Base-by-base conservation (phyloP, 2,329 filamentous ascomycete species). In the Xylariaceae sp. region DNA sequence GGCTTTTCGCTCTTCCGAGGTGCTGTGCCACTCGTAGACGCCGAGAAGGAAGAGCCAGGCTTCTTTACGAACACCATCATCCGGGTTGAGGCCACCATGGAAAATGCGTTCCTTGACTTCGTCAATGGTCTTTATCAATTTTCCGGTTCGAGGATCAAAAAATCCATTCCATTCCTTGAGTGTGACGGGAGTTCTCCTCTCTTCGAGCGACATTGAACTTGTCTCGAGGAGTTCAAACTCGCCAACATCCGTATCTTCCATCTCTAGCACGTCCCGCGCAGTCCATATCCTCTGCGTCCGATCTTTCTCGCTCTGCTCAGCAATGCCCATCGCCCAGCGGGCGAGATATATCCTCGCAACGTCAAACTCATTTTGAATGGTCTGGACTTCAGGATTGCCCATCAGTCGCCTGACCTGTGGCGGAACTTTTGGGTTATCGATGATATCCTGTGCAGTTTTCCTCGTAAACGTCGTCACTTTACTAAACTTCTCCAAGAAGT, bases 21-120 rank as follows among this genome's bases (percentile, higher is more conserved):
- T 90, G 67, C 90, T 95, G 59, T 96, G 84, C 95, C 95, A 99
- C 2, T 92, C 86, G 62, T 95, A 88, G 0, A 99, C 87, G 1
- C 89, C 94, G 0, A 99, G 78, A 14, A 99, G 71, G 69, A 95
- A 99, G 1, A 96, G 77, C 94, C 94, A 99, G 0, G 92, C 94
- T 67, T 97, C 91, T 69, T 97, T 97, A 42, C 95, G 79, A 4
- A 96, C 91, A 0, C 91, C 91, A 60, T 97, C 92, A 14, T 96
- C 87, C 0, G 88, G 73, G 64, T 95, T 85, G 1, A 99, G 75
- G 0, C 94, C 94, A 27, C 94, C 94, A 63, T 97, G 94, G 67
- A 97, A 99, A 48, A 99, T 82, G n/a, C 94, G 82, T 65, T 97
- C 92, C 68, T 97, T 99, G 56, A 95, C 90, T 66, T 99, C 94